A percentile compares a stretch with the other conserved stretches of the same genome.
Evolutionary conservation across 208 protist genomes (phyloP).

Genomic region (Trypanosoma congolense): DNA sequence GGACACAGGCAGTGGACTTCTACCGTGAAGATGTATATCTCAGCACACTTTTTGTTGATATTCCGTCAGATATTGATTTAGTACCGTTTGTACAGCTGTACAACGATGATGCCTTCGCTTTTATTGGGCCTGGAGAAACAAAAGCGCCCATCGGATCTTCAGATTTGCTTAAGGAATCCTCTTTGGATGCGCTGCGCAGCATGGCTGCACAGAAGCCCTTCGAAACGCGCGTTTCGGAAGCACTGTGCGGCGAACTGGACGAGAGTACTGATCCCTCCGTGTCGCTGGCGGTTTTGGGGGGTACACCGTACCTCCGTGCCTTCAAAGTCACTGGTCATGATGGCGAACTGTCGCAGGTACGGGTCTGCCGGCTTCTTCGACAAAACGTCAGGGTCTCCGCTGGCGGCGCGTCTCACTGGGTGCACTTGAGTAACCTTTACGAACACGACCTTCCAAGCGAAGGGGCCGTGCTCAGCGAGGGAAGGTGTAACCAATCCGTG

Average conservation of each 20-base stretch:
- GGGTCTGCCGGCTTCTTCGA: constrained; percentile 61
- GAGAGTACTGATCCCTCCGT: constrained; percentile 57
- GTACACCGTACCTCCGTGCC: constrained; percentile 67
- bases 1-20: constrained; percentile 72
- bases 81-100: constrained; percentile 90
- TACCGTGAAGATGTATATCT: constrained; percentile 83
- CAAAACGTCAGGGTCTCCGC: constrained; percentile 71
- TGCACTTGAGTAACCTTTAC: constrained; percentile 80
- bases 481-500: constrained; percentile 31
- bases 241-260: constrained; percentile 68
- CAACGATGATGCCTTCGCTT: constrained; percentile 82
- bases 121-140: constrained; percentile 72
- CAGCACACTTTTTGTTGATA: constrained; percentile 80
- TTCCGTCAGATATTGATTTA: constrained; percentile 72
- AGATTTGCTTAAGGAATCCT: constrained; percentile 67
- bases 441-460: constrained; percentile 52
- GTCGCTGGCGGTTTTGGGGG: constrained; percentile 77
- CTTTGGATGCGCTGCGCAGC: constrained; percentile 80
- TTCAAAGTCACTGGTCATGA: constrained; percentile 55
- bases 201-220: constrained; percentile 85
- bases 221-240: constrained; percentile 58
- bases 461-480: constrained; percentile 45
- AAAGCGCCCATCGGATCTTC: constrained; percentile 70
- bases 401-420: constrained; percentile 62
- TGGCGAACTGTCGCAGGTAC: constrained; percentile 52